phyloP scores from a whole-genome alignment of 108 stramenopile species.

The Nitzschia inconspicua region DNA sequence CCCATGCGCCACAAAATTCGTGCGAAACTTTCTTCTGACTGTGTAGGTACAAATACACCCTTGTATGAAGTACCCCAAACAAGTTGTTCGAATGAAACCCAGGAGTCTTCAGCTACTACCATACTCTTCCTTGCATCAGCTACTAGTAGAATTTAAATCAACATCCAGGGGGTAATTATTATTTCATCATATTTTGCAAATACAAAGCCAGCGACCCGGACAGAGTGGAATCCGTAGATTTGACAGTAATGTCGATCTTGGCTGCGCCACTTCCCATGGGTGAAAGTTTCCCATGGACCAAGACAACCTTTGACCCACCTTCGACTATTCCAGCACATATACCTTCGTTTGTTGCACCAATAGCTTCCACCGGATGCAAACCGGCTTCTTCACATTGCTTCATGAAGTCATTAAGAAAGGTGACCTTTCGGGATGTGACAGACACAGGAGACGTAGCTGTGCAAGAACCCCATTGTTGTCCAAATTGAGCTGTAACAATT shows the following conservation, averaged over 20 bases:
- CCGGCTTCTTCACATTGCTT: constrained; percentile 44
- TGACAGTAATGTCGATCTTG: constrained; percentile 74
- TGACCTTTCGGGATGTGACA: constrained; percentile 36
- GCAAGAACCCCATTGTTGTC: constrained; percentile 82
- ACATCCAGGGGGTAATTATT: background rate
- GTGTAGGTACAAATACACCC: too few species aligned
- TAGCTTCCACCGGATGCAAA: constrained; percentile 80
- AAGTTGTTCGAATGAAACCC: too few species aligned
- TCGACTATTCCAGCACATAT: constrained; percentile 82
- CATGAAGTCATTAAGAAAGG: constrained; percentile 60
- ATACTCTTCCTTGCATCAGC: too few species aligned
- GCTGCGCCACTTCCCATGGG: constrained; percentile 43
- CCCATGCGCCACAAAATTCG: too few species aligned
- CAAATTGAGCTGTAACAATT: constrained; percentile 91
- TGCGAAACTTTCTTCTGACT: too few species aligned
- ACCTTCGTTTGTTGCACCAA: constrained; percentile 82
- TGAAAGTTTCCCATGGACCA: constrained; percentile 83
- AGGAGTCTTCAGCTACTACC: too few species aligned
- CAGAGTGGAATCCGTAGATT: constrained; percentile 67
- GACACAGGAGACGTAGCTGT: constrained; percentile 55
- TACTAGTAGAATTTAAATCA: too few species aligned
- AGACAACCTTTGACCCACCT: constrained; percentile 55
- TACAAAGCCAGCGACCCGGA: constrained; percentile 68
- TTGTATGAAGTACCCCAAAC: too few species aligned
- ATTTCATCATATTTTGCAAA: constrained; percentile 58